Conservation (phyloP, 106 monocot genomes). For the Alisma plantagoaquatica region DNA sequence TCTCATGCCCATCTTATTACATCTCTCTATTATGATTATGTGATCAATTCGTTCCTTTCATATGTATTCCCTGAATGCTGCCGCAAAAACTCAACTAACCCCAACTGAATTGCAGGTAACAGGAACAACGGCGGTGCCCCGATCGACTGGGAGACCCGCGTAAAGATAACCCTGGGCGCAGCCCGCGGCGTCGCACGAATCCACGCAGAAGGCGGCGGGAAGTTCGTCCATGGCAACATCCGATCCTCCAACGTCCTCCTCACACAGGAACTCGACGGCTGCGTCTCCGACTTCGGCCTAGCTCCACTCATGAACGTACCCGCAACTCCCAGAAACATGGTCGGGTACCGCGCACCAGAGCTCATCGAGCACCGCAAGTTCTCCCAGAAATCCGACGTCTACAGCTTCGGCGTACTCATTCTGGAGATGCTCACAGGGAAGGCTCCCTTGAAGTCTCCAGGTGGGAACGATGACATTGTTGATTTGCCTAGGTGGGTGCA, state of each 20-base stretch:
- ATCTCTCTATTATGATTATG: background rate
- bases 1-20: background rate
- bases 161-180: constrained; percentile 57
- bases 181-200: constrained; percentile 62
- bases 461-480: constrained; percentile 32
- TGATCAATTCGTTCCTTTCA: background rate
- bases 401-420: constrained; percentile 82
- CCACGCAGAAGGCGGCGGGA: constrained; percentile 54
- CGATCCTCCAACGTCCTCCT: constrained; percentile 72
- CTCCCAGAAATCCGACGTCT: constrained; percentile 78
- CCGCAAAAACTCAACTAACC: background rate
- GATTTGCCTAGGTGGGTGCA: constrained; percentile 78
- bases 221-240: constrained; percentile 78
- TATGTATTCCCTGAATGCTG: background rate
- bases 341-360: constrained; percentile 77
- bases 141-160: constrained; percentile 59
- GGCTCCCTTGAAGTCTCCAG: constrained; percentile 47
- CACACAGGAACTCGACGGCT: constrained; percentile 27
- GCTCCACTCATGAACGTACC: constrained; percentile 37
- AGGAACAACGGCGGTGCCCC: constrained; percentile 20
- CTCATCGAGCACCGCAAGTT: constrained; percentile 35
- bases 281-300: constrained; percentile 50
- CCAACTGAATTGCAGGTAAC: constrained; percentile 28
- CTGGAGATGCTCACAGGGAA: constrained; percentile 87
- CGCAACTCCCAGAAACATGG: constrained; percentile 18